Evolutionary conservation across 345 rosid genomes (phyloP), one percentile per base, ranked within the genome.

Genomic region (Zanthoxylum bungeanum): DNA sequence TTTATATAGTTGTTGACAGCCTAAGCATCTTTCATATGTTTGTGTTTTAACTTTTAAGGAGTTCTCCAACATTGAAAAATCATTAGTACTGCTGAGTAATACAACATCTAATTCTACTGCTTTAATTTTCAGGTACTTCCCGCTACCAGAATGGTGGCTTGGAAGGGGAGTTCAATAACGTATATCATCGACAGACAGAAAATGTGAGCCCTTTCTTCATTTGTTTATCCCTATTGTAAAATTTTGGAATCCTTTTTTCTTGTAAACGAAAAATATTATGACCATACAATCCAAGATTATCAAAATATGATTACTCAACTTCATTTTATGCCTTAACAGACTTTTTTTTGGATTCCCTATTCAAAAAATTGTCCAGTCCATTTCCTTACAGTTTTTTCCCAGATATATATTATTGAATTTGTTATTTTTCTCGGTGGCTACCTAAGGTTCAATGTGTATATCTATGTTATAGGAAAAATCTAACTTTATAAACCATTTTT

Each of bases 61-160:
- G 56, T 14, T 14, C 67, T 69, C 36, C 27, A 66, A 24, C 74
- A n/a, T 42, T 64, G 37, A 9, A 53, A 5, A 50, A 9, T 53
- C 11, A 42, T 67, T 40, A 25, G 19, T 16, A 24, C 40, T 19
- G 34, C 22, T 62, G 50, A 42, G 3, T 46, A 17, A 56, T 51
- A 33, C 49, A 33, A 51, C 37, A 64, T 62, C 80, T 69, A 53
- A 75, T 83, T 78, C 69, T 25, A 71, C 64, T 52, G 42, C 57
- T 28, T 58, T 58, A n/a, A n/a, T 30, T 61, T 65, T 50, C 82
- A 93, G 98, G 90, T 70, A 80, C 76, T 68, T 78, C 84, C 28
- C 84, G 85, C 71, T 85, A 69, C 40, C 82, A 50, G 62, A 70
- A 63, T 58, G 70, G 68, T 39, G 60, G 76, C 75, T 64, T 70